These are phyloP conservation scores for Geotrichum australiense DNA, from an alignment of 1,139 yeast species.

Conservation along the genomic window DNA sequence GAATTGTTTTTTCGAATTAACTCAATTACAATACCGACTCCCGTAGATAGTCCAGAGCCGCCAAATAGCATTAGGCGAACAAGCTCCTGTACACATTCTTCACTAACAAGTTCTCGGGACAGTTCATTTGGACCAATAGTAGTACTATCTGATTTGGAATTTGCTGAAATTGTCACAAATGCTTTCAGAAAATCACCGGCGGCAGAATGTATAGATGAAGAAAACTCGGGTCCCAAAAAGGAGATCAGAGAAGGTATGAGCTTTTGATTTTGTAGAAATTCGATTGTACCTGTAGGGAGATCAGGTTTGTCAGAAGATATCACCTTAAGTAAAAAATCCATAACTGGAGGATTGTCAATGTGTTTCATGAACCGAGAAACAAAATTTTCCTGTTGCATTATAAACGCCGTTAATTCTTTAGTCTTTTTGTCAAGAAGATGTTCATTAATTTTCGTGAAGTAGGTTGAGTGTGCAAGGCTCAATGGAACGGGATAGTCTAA, in stretches of 20 bases:
- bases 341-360: constrained; percentile 76
- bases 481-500: constrained; percentile 60
- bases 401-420: constrained; percentile 68
- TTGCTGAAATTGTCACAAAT: constrained; percentile 88
- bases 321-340: constrained; percentile 73
- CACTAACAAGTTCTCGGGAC: constrained; percentile 80
- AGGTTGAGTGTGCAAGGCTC: constrained; percentile 71
- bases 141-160: constrained; percentile 71
- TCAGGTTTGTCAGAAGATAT: constrained; percentile 77
- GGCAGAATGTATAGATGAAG: constrained; percentile 76
- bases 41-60: constrained; percentile 87
- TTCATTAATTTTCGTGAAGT: constrained; percentile 91
- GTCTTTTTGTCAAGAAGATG: constrained; percentile 87
- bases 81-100: constrained; percentile 55
- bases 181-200: constrained; percentile 95
- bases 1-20: constrained; percentile 92
- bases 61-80: constrained; percentile 85
- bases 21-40: constrained; percentile 93
- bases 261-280: constrained; percentile 56
- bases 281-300: constrained; percentile 69
- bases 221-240: constrained; percentile 50
- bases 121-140: constrained; percentile 96
- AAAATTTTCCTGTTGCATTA: constrained; percentile 55
- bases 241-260: constrained; percentile 53
- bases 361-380: constrained; percentile 69